Conservation (phyloP, 768 basidiomycete genomes). For the Collybia mongolica region DNA sequence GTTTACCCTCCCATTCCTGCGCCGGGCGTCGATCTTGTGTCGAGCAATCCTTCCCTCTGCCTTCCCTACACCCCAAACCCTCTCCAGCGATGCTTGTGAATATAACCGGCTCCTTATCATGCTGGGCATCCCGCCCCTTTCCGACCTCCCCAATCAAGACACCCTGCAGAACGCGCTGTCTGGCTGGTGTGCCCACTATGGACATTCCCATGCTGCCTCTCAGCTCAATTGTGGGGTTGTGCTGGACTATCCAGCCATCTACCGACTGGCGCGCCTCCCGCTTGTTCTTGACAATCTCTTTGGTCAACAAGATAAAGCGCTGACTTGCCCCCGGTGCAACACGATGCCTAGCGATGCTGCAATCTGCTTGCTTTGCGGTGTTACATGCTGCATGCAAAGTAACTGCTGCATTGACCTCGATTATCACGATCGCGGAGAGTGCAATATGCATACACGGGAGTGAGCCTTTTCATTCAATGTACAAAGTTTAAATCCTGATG, state of each 20-base stretch:
- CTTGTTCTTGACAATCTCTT: constrained; percentile 82
- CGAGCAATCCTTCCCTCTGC: constrained; percentile 68
- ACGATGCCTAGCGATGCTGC: constrained; percentile 84
- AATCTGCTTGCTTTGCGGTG: constrained; percentile 89
- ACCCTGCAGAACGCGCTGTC: constrained; percentile 87
- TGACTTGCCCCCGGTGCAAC: constrained; percentile 75
- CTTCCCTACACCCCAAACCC: constrained; percentile 51
- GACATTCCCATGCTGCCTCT: constrained; percentile 74
- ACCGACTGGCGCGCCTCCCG: constrained; percentile 83
- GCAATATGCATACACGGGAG: constrained; percentile 95
- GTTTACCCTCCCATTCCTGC: constrained; percentile 90
- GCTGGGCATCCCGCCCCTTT: constrained; percentile 78
- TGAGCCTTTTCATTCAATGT: constrained; percentile 41
- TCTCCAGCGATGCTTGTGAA: constrained; percentile 47
- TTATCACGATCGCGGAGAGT: constrained; percentile 76
- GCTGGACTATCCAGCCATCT: constrained; percentile 80
- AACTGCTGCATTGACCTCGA: constrained; percentile 83
- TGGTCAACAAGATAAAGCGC: constrained; percentile 65
- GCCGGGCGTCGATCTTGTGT: constrained; percentile 82
- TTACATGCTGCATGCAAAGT: constrained; percentile 85
- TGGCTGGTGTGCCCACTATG: constrained; percentile 90
- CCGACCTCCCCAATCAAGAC: constrained; percentile 78
- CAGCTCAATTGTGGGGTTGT: constrained; percentile 78
- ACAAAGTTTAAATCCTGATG: not conserved
- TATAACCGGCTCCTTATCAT: constrained; percentile 74